These are phyloP conservation scores for Alternaria novae-zelandiae DNA, from an alignment of 2,329 filamentous ascomycete species.

Conservation along the genomic window DNA sequence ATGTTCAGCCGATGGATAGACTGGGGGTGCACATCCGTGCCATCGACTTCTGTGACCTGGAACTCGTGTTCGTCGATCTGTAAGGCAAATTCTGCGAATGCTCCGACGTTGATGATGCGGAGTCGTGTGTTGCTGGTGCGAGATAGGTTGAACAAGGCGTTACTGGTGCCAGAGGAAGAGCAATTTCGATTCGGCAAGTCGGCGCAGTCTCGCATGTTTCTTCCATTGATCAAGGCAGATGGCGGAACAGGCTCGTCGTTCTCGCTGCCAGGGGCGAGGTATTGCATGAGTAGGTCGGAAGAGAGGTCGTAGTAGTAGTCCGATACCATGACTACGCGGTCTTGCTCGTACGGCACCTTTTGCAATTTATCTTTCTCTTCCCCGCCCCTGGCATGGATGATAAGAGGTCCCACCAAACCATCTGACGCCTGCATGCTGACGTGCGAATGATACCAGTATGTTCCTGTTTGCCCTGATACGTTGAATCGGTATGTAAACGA, in stretches of 20 bases:
- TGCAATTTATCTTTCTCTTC: slow-evolving; percentile 52
- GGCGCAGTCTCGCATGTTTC: slow-evolving; percentile 47
- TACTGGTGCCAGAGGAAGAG: slow-evolving; percentile 36
- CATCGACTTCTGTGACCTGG: slow-evolving; percentile 50
- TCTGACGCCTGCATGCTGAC: slow-evolving; percentile 52
- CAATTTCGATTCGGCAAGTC: slow-evolving; percentile 47
- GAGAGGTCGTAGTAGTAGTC: slow-evolving; percentile 71
- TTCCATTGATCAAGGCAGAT: slow-evolving; percentile 53
- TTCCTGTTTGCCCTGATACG: slow-evolving; percentile 46
- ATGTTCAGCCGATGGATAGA: slow-evolving; percentile 60
- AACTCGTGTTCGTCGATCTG: slow-evolving; percentile 51
- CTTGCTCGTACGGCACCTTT: slow-evolving; percentile 54
- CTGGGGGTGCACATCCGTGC: slow-evolving; percentile 59
- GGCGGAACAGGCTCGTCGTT: slow-evolving; percentile 64
- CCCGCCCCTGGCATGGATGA: slow-evolving; percentile 40
- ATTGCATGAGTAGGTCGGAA: slow-evolving; percentile 57
- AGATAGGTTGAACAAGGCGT: slow-evolving; percentile 44
- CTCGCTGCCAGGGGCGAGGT: slow-evolving; percentile 58
- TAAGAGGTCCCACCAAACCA: slow-evolving; percentile 49
- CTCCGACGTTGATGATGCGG: slow-evolving; percentile 65
- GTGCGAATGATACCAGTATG: slow-evolving; percentile 47
- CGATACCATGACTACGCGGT: slow-evolving; percentile 68
- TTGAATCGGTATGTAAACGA: slow-evolving; percentile 40
- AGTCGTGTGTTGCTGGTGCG: slow-evolving; percentile 70
- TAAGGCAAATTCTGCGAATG: slow-evolving; percentile 53